A percentile compares a stretch with the other conserved stretches of the same genome.
Evolutionary conservation across 768 basidiomycete species (phyloP).

Genomic region (Tephrocybe sp.): DNA sequence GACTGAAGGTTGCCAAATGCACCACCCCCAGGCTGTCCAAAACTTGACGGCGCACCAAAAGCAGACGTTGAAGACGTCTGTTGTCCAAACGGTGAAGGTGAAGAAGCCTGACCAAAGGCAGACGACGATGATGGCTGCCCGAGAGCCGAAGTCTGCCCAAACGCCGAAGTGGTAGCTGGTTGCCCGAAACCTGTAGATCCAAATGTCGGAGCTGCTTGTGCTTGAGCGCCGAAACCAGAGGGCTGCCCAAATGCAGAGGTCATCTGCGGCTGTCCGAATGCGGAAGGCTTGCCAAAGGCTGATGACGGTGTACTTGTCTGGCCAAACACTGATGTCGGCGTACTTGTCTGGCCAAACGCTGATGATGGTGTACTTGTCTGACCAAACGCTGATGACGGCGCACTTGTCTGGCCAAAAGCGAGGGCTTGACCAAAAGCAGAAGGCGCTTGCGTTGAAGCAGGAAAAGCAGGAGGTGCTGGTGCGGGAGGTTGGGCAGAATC

Average conservation of each 20-base stretch:
- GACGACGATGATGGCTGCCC: slow-evolving; percentile 3
- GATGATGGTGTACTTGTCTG: not conserved
- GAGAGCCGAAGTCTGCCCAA: slow-evolving; percentile 22
- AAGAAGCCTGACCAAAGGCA: slow-evolving; percentile 18
- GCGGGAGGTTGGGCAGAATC: slow-evolving; percentile 18
- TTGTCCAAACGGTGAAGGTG: slow-evolving; percentile 3
- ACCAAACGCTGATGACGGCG: slow-evolving; percentile 17
- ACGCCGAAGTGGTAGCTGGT: slow-evolving; percentile 14
- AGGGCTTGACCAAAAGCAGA: slow-evolving; percentile 23
- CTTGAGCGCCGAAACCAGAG: slow-evolving; percentile 11
- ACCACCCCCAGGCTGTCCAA: slow-evolving; percentile 25
- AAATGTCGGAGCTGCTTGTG: slow-evolving; percentile 20
- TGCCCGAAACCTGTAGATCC: slow-evolving; percentile 15
- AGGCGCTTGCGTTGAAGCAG: slow-evolving; percentile 3
- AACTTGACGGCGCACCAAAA: slow-evolving; percentile 15
- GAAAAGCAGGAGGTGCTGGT: slow-evolving; percentile 2
- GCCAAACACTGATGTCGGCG: slow-evolving; percentile 17
- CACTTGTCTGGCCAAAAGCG: slow-evolving; percentile 18
- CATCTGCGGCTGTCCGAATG: slow-evolving; percentile 23
- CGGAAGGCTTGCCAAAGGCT: slow-evolving; percentile 18
- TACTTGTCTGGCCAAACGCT: slow-evolving; percentile 17
- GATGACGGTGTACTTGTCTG: not conserved
- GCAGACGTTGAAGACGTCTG: slow-evolving; percentile 4
- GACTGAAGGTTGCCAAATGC: slow-evolving; percentile 14
- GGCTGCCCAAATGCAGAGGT: slow-evolving; percentile 17